Evolutionary conservation across 2,329 filamentous ascomycete genomes (phyloP), one percentile per base, ranked within the genome.

Genomic region (Beauveria rudraprayagi): DNA sequence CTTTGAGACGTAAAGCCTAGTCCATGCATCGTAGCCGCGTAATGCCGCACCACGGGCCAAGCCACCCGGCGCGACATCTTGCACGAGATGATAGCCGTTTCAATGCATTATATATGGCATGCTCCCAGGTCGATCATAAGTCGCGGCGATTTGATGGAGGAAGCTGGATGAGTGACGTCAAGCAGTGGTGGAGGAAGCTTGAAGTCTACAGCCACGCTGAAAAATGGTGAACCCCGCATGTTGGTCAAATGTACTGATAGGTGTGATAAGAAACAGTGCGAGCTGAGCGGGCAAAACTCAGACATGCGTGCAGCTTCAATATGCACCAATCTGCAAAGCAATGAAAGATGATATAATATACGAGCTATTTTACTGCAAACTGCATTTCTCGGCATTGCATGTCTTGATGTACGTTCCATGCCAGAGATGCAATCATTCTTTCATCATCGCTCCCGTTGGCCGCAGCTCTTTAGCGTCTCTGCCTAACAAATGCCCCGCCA

Each of bases 401-500:
- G 30, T 14, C 11, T 34, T 34, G 1, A 34, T 34, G 30, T 34
- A 11, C 30, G 30, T 34, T 34, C 0, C 11, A 34, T 52, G 43
- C 22, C 22, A 34, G 3, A 19, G 19, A 30, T 44, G 40, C 3
- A 41, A 16, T 19, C 52, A 55, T 55, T 34, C n/a, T 28, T 55
- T 46, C 37, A 28, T 43, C 26, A 14, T 17, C 26, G 19, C 37
- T n/a, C 17, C 40, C 26, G 34, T 22, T 24, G 41, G 56, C 22
- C 46, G 48, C 48, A 46, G 37, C 24, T 30, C 48, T 43, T 37
- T 60, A 60, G 56, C 56, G 56, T 53, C 56, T 53, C 56, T 53
- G 48, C 56, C 48, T 46, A 60, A 53, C 26, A 46, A 52, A 34
- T 59, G 56, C 56, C 56, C 56, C 56, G 56, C 56, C 56, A 59